Conservation (phyloP, 768 basidiomycete species). For the Lactarius sanguifluus region DNA sequence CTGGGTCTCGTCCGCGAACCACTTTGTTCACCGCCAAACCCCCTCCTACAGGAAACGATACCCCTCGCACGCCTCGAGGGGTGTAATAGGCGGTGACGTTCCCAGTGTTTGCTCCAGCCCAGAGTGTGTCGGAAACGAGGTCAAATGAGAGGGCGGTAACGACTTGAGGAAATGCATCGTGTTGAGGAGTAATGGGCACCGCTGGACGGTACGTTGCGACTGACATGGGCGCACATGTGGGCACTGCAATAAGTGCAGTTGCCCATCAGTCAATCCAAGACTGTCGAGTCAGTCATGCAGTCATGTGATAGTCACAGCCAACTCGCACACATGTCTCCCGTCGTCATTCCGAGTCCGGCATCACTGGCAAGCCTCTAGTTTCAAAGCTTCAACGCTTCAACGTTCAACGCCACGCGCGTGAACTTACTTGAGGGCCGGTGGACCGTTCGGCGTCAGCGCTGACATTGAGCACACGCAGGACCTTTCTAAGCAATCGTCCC, state of each 20-base stretch:
- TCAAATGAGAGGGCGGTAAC: conserved; percentile 85
- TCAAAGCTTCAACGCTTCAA: too few species aligned
- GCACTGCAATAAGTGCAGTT: background rate
- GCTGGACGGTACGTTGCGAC: conserved; percentile 31
- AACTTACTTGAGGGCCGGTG: too few species aligned
- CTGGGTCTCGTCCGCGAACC: conserved; percentile 72
- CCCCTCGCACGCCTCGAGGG: conserved; percentile 60
- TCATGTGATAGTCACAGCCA: conserved; percentile 8
- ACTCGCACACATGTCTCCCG: too few species aligned
- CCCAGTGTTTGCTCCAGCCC: conserved; percentile 78
- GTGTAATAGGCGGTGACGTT: conserved; percentile 67
- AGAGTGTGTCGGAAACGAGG: conserved; percentile 85
- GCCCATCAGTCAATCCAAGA: background rate
- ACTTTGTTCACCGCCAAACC: conserved; percentile 71
- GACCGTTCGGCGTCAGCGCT: too few species aligned
- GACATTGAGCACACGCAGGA: too few species aligned
- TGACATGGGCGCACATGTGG: conserved; percentile 22
- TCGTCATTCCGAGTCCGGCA: too few species aligned
- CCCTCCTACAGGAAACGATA: conserved; percentile 72
- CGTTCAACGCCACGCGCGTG: too few species aligned
- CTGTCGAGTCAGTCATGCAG: background rate
- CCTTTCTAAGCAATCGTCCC: too few species aligned
- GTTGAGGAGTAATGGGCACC: conserved; percentile 31
- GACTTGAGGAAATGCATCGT: conserved; percentile 42
- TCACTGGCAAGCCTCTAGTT: too few species aligned